phyloP scores from a whole-genome alignment of 805 yeast genomes.

The Kazachstania bromeliacearum region DNA sequence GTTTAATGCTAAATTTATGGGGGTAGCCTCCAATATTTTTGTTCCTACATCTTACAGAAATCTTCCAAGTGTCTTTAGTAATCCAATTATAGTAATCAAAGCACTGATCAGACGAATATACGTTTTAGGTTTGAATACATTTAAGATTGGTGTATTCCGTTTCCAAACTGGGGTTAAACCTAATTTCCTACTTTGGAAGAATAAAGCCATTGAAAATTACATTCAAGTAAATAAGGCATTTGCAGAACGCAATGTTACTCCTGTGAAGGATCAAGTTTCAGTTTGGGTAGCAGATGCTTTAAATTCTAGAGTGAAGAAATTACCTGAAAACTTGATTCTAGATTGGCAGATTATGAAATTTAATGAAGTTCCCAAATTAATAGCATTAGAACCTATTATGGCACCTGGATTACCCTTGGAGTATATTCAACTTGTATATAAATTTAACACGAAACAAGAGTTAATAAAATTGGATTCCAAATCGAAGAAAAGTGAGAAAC shows the following conservation, averaged over 20 bases:
- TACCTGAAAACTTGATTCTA: conserved; percentile 51
- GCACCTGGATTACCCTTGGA: conserved; percentile 45
- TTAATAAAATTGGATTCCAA: conserved; percentile 40
- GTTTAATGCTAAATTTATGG: conserved; percentile 34
- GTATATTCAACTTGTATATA: conserved; percentile 52
- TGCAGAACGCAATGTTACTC: conserved; percentile 46
- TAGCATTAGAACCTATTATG: conserved; percentile 60
- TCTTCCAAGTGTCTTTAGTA: conserved; percentile 34
- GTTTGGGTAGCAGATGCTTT: conserved; percentile 58
- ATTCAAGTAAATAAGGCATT: conserved; percentile 75
- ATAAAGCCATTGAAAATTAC: conserved; percentile 67
- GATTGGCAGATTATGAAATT: conserved; percentile 74
- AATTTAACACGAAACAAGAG: conserved; percentile 53
- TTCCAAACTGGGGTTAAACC: conserved; percentile 62
- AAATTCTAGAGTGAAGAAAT: conserved; percentile 38
- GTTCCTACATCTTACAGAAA: conserved; percentile 42
- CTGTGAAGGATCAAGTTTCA: conserved; percentile 39
- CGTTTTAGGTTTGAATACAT: conserved; percentile 56
- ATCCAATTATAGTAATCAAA: conserved; percentile 36
- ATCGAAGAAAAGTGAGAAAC: conserved; percentile 37
- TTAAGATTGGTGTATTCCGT: conserved; percentile 57
- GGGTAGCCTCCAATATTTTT: conserved; percentile 36
- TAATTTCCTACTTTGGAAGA: conserved; percentile 70
- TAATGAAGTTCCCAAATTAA: conserved; percentile 60
- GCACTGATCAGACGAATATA: conserved; percentile 52